Percentiles rank a stretch among this genome's conserved stretches.
Conservation (phyloP, 2,329 filamentous ascomycete species). For the Aspergillus fumigatus region DNA sequence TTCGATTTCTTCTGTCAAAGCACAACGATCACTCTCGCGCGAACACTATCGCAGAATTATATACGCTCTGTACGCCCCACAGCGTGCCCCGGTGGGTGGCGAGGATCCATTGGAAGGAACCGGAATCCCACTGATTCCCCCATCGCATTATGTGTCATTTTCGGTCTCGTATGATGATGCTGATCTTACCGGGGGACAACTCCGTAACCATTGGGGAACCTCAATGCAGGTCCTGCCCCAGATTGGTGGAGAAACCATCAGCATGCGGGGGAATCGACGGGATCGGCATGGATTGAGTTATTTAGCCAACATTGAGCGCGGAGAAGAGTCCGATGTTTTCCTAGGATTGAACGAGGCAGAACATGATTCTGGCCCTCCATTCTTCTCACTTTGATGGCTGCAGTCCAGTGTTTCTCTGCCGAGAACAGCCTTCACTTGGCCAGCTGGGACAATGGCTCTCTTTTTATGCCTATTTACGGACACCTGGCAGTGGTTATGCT, state of each 20-base stretch:
- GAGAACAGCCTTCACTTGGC: too few species aligned
- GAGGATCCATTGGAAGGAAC: too few species aligned
- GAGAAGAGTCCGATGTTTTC: neutral
- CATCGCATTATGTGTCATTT: too few species aligned
- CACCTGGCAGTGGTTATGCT: too few species aligned
- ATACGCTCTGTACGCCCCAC: neutral
- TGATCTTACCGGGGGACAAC: neutral
- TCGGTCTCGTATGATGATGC: neutral
- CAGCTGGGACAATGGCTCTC: too few species aligned
- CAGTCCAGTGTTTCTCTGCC: neutral
- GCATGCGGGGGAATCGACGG: neutral
- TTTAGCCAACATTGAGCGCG: neutral
- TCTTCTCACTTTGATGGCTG: too few species aligned
- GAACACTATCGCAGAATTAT: neutral
- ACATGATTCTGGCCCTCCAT: too few species aligned
- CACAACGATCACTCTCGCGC: neutral
- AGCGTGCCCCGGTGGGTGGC: too few species aligned
- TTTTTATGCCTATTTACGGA: too few species aligned
- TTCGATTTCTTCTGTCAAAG: neutral
- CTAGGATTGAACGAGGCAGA: neutral
- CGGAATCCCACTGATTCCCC: too few species aligned
- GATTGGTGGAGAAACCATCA: neutral
- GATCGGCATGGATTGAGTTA: neutral
- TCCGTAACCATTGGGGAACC: neutral
- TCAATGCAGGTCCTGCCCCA: neutral